Evolutionary conservation across 1,139 yeast species (phyloP).

Genomic region (Yamadazyma dendronema): DNA sequence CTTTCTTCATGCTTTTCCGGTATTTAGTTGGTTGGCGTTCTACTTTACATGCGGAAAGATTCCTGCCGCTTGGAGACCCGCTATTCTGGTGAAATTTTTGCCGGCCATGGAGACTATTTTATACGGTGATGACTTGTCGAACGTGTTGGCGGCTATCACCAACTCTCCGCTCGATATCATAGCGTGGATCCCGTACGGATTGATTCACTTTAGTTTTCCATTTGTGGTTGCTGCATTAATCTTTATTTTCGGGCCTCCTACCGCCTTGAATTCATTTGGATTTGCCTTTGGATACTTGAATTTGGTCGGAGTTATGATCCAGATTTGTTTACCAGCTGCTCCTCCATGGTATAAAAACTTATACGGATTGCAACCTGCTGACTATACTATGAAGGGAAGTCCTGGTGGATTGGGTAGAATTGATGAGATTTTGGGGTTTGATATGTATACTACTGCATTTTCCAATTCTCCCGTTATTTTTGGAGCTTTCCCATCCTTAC

Average conservation of each 20-base stretch:
- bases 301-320: constrained; percentile 75
- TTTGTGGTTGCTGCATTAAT: constrained; percentile 78
- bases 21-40: constrained; percentile 83
- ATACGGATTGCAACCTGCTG: constrained; percentile 87
- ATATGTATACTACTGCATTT: constrained; percentile 84
- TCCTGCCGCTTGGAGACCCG: constrained; percentile 78
- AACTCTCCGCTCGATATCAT: constrained; percentile 68
- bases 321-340: constrained; percentile 87
- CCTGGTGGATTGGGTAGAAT: constrained; percentile 96
- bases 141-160: constrained; percentile 76
- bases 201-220: constrained; percentile 87
- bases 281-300: constrained; percentile 98
- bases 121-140: constrained; percentile 90
- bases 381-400: constrained; percentile 88
- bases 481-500: constrained; percentile 97
- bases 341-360: constrained; percentile 97
- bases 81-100: constrained; percentile 82
- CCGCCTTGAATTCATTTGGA: constrained; percentile 79
- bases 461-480: constrained; percentile 88
- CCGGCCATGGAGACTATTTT: constrained; percentile 94
- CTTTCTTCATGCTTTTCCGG: constrained; percentile 81
- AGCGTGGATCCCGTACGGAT: constrained; percentile 96
- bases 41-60: constrained; percentile 80
- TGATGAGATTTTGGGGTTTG: constrained; percentile 75
- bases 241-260: constrained; percentile 92